phyloP scores from a whole-genome alignment of 192 early-diverging fungal species.

The Linderina pennispora region DNA sequence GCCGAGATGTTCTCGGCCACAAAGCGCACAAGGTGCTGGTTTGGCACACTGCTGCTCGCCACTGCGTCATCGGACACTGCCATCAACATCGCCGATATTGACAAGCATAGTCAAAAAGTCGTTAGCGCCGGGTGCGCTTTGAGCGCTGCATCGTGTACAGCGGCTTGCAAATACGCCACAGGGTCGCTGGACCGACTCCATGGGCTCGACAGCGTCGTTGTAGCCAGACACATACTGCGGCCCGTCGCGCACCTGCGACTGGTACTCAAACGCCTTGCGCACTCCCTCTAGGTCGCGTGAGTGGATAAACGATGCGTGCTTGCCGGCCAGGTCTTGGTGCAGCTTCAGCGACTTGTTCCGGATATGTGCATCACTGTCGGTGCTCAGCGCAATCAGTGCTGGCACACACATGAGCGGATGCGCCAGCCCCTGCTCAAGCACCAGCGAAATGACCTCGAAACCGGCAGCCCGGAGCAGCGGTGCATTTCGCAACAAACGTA shows the following conservation, averaged over 20 bases:
- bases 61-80: slow-evolving; percentile 1
- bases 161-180: slow-evolving; percentile 52
- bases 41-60: slow-evolving; percentile 39
- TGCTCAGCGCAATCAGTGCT: slow-evolving; percentile 77
- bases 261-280: slow-evolving; percentile 67
- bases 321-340: slow-evolving; percentile 70
- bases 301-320: slow-evolving; percentile 88
- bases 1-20: slow-evolving; percentile 78
- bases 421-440: slow-evolving; percentile 84
- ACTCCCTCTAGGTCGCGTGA: slow-evolving; percentile 73
- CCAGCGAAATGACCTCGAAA: slow-evolving; percentile 76
- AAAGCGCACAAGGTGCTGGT: slow-evolving; percentile 62
- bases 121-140: slow-evolving; percentile 62
- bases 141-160: slow-evolving; percentile 65
- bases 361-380: slow-evolving; percentile 54
- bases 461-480: slow-evolving; percentile 57
- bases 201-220: slow-evolving; percentile 13
- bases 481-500: slow-evolving; percentile 51
- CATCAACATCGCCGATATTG: slow-evolving; percentile 62
- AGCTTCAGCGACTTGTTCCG: slow-evolving; percentile 66
- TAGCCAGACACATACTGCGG: slow-evolving; percentile 40
- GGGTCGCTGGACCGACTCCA: slow-evolving; percentile 26
- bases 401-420: slow-evolving; percentile 92
- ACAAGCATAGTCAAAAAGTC: slow-evolving; percentile 65
- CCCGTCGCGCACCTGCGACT: slow-evolving; percentile 38